phyloP scores from a whole-genome alignment of 345 rosid genomes.

The Ceriops tagal region DNA sequence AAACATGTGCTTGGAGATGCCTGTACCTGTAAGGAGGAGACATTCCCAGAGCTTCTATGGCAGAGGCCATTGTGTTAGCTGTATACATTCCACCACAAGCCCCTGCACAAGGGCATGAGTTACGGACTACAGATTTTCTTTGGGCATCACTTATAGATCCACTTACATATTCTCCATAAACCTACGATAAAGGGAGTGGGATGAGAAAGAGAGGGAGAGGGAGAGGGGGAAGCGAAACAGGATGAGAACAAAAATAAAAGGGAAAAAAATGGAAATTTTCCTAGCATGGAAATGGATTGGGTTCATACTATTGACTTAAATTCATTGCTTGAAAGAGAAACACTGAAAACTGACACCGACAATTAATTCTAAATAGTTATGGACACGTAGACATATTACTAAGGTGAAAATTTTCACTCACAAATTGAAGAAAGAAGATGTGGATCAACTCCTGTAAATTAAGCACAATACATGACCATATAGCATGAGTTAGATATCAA shows the following conservation, averaged over 20 bases:
- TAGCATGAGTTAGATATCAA: not conserved
- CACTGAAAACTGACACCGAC: not conserved
- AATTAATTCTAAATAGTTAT: too few relatives aligned
- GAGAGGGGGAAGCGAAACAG: not conserved
- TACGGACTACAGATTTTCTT: conserved; percentile 63
- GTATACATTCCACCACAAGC: conserved; percentile 99
- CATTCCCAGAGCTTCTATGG: conserved; percentile 99
- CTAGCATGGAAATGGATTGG: not conserved
- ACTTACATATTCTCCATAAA: conserved; percentile 85
- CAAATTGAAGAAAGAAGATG: too few relatives aligned
- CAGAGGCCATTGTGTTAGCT: conserved; percentile 99
- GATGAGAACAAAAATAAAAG: not conserved
- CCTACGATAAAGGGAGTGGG: conserved; percentile 28
- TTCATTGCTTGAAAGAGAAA: not conserved
- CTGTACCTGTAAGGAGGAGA: conserved; percentile 14
- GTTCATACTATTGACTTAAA: not conserved
- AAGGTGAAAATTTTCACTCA: too few relatives aligned
- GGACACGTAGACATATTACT: too few relatives aligned
- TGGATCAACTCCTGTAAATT: too few relatives aligned
- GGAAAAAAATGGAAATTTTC: not conserved
- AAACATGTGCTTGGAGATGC: not conserved
- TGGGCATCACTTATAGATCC: conserved; percentile 79
- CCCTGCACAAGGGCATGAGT: conserved; percentile 97
- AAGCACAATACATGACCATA: not conserved
- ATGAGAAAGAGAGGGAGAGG: too few relatives aligned